These are phyloP conservation scores for Psophocarpus tetragonolobus DNA, from an alignment of 306 rosid genomes.

Conservation along the genomic window DNA sequence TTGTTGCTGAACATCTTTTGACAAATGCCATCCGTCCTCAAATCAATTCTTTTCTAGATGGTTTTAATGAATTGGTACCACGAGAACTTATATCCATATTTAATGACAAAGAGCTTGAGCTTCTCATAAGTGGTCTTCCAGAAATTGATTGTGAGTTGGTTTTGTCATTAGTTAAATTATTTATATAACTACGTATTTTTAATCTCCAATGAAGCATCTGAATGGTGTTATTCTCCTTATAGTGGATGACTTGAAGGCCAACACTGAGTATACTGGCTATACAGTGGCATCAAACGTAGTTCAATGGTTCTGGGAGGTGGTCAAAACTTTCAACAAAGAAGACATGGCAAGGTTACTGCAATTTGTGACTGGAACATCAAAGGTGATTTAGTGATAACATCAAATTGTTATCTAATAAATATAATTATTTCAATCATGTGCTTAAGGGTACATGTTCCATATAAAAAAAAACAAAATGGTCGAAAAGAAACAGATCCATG, in stretches of 20 bases:
- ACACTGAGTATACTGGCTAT: conserved; percentile 86
- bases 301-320: conserved; percentile 99
- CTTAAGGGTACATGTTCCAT: background rate
- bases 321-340: conserved; percentile 85
- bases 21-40: conserved; percentile 98
- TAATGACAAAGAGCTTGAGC: conserved; percentile 97
- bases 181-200: background rate
- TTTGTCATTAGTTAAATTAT: background rate
- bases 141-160: conserved; percentile 90
- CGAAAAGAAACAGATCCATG: background rate
- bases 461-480: background rate
- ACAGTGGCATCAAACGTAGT: conserved; percentile 89
- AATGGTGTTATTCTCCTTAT: conserved; percentile 44
- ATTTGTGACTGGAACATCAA: conserved; percentile 98
- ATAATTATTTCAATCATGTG: conserved; percentile 4
- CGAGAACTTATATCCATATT: conserved; percentile 84
- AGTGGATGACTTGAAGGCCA: conserved; percentile 98
- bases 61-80: conserved; percentile 84
- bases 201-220: conserved; percentile 25
- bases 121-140: conserved; percentile 99
- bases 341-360: conserved; percentile 99
- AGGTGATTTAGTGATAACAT: conserved; percentile 55
- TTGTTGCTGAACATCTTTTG: conserved; percentile 92
- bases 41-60: conserved; percentile 82
- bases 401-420: background rate